Evolutionary conservation across 345 rosid species (phyloP), one percentile per base, ranked within the genome.

Genomic region (Carallia brachiata): DNA sequence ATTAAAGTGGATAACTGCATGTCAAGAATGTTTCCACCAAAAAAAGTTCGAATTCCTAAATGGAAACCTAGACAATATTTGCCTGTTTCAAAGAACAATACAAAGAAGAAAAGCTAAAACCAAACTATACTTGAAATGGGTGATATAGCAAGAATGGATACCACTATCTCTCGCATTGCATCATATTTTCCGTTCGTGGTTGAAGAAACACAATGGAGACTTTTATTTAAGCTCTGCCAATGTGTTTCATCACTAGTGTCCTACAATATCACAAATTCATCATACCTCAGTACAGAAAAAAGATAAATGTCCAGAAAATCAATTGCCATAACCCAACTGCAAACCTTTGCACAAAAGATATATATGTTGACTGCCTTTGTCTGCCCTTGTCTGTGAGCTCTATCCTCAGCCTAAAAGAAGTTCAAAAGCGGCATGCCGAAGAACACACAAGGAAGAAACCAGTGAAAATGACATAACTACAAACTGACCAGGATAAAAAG

Each of bases 381-480:
- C 73, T 94, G 98, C 59, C 98, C 98, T 74, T 85, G 85, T 82
- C 98, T 83, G 68, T 91, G 97, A 74, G 93, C 96, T 88, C 97
- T 87, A 75, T 91, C 96, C 82, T 91, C 98, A 65, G 97, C 98
- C 98, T 94, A 74, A 71, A 70, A 40, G 34, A 71, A 47, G 36
- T 57, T 72, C 70, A 64, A 78, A 61, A 52, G 58, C 40, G 36
- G 40, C 27, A 54, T 34, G 65, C 17, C 63, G 64, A 60, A 66
- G 28, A 34, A 56, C 63, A 44, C 5, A 44, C 3, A 15, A 44
- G 50, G 50, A 44, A 66, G 17, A 34, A 39, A 61, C 36, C 27
- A 59, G 70, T 34, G 57, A 48, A 47, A 58, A 57, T 48, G 56
- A 2, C 39, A 37, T 10, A 69, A 39, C 60, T 61, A 53, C 9